Percentiles rank a stretch among this genome's conserved stretches.
Evolutionary conservation across 495 filamentous ascomycete genomes (phyloP).

Genomic region (Entonaema liquescens): DNA sequence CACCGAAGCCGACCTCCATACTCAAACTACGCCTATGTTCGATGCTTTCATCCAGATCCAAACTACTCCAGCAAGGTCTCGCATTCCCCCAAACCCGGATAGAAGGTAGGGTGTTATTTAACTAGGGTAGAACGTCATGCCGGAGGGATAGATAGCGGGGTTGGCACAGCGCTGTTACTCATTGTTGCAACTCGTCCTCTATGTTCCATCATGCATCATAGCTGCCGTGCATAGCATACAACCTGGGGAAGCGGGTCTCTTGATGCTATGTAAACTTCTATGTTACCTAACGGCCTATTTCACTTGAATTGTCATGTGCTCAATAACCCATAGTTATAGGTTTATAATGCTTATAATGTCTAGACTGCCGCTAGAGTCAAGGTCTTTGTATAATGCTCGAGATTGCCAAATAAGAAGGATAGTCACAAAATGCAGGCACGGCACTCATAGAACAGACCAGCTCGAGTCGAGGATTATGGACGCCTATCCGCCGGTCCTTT

Average conservation of each 20-base stretch:
- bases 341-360: conserved; percentile 1
- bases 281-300: neutral
- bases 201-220: conserved; percentile 14
- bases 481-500: neutral
- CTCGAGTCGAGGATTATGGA: neutral
- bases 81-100: conserved; percentile 18
- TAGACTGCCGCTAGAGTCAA: neutral
- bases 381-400: neutral
- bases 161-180: neutral
- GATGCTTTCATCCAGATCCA: conserved; percentile 12
- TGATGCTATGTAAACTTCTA: neutral
- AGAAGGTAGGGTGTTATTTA: conserved; percentile 17
- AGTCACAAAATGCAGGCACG: neutral
- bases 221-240: conserved; percentile 14
- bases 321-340: neutral
- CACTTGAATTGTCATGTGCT: neutral
- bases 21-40: too few species aligned
- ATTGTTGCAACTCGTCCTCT: conserved; percentile 6
- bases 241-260: conserved; percentile 18
- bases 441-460: neutral
- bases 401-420: neutral
- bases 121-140: conserved; percentile 15
- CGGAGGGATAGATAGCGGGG: neutral
- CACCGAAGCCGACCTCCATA: conserved; percentile 21
- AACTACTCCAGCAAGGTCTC: conserved; percentile 1